phyloP scores from a whole-genome alignment of 139 green algal species.

The Chlamydomonas sp. region DNA sequence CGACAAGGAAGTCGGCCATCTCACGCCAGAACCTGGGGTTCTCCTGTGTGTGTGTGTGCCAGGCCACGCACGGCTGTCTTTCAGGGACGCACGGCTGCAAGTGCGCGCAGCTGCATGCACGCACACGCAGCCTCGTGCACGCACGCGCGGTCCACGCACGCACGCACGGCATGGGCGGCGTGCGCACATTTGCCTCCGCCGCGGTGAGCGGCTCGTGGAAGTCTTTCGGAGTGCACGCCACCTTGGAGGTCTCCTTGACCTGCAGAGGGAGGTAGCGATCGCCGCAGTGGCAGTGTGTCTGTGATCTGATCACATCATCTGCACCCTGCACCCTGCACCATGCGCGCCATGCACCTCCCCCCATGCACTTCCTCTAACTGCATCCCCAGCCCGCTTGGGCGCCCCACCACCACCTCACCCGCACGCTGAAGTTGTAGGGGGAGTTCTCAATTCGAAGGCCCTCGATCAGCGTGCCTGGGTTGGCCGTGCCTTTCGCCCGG shows the following conservation, averaged over 20 bases:
- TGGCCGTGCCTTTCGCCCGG: slow-evolving; percentile 58
- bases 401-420: slow-evolving; percentile 38
- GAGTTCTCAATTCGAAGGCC: slow-evolving; percentile 83
- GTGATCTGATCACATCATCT: not conserved
- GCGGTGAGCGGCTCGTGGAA: slow-evolving; percentile 44
- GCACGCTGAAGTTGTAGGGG: slow-evolving; percentile 84
- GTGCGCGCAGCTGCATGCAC: too few relatives aligned
- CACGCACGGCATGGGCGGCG: too few relatives aligned
- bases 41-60: too few relatives aligned
- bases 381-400: not conserved
- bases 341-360: not conserved
- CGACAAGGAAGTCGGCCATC: too few relatives aligned
- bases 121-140: too few relatives aligned
- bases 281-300: not conserved
- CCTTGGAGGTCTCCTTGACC: slow-evolving; percentile 42
- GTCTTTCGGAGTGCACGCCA: slow-evolving; percentile 42
- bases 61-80: too few relatives aligned
- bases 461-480: slow-evolving; percentile 86
- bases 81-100: too few relatives aligned
- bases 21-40: too few relatives aligned
- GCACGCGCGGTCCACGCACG: too few relatives aligned
- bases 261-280: slow-evolving; percentile 12
- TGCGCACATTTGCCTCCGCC: slow-evolving; percentile 56
- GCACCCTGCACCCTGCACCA: not conserved
- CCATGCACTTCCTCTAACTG: not conserved